Evolutionary conservation across 345 rosid species (phyloP).

Genomic region (Brassica incana): DNA sequence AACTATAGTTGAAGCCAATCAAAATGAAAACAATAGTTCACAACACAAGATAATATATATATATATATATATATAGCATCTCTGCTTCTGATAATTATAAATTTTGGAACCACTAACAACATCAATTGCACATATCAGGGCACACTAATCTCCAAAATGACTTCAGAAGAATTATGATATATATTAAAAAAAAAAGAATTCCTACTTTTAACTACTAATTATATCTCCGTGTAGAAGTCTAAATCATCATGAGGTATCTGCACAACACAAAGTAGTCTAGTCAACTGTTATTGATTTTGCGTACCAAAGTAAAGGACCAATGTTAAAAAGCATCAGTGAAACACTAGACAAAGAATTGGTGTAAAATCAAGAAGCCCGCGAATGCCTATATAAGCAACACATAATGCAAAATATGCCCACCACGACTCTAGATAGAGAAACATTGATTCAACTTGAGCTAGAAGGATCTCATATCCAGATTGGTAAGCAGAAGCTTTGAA

Average conservation of each 20-base stretch:
- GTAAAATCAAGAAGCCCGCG: neutral
- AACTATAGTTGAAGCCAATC: conserved; percentile 6
- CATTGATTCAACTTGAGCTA: neutral
- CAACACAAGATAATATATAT: neutral
- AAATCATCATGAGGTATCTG: neutral
- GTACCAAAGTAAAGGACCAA: neutral
- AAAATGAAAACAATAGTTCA: neutral
- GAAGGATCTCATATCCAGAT: neutral
- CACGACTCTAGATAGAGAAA: neutral
- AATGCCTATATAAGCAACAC: neutral
- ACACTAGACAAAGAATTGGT: conserved; percentile 8
- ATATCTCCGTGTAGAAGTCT: neutral
- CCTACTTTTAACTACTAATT: neutral
- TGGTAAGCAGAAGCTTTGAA: neutral
- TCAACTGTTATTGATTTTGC: neutral
- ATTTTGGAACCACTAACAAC: neutral
- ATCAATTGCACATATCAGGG: neutral
- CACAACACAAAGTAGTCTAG: neutral
- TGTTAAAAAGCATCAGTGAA: neutral
- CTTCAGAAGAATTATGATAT: neutral
- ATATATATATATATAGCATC: neutral
- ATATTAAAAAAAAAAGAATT: neutral
- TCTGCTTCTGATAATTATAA: neutral
- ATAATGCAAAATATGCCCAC: neutral
- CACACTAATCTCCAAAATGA: neutral